Percentiles rank a stretch among this genome's conserved stretches.
These are phyloP conservation scores for Microsporum canis DNA, from an alignment of 2,329 filamentous ascomycete genomes.

Conservation along the genomic window DNA sequence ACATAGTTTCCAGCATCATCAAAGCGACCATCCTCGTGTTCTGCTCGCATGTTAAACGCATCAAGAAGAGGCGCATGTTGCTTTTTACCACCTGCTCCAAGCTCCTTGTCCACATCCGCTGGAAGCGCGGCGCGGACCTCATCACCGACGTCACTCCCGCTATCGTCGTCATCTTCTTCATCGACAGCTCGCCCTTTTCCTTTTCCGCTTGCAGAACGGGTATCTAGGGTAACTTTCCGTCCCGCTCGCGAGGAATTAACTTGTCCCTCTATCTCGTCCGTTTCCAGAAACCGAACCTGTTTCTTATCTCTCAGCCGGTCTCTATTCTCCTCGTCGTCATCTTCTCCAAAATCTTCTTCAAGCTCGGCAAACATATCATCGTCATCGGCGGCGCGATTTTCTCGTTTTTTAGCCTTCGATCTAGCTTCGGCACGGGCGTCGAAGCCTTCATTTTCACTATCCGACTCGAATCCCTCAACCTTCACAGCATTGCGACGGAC, in stretches of 20 bases:
- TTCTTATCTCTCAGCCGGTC: conserved; percentile 56
- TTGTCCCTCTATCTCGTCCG: conserved; percentile 65
- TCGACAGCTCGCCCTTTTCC: conserved; percentile 30
- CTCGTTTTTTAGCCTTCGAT: conserved; percentile 27
- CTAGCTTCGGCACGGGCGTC: conserved; percentile 58
- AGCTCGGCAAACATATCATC: conserved; percentile 74
- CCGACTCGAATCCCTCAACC: conserved; percentile 91
- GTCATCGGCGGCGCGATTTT: conserved; percentile 32
- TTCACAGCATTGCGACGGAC: conserved; percentile 92
- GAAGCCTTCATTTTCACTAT: conserved; percentile 84
- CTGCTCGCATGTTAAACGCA: conserved; percentile 84
- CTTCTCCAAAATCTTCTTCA: conserved; percentile 47
- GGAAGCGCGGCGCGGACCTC: conserved; percentile 59
- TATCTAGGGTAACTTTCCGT: conserved; percentile 50
- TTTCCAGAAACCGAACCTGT: conserved; percentile 48
- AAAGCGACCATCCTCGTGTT: conserved; percentile 86
- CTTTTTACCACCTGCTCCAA: conserved; percentile 83
- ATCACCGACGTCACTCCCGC: conserved; percentile 51
- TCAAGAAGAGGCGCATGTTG: conserved; percentile 88
- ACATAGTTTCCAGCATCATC: conserved; percentile 87
- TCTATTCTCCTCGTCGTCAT: conserved; percentile 42
- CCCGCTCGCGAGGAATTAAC: conserved; percentile 62
- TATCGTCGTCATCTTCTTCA: conserved; percentile 50
- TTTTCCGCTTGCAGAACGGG: conserved; percentile 43
- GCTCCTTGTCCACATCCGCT: conserved; percentile 71